Percentiles rank a stretch among this genome's conserved stretches.
phyloP scores from a whole-genome alignment of 768 basidiomycete species.

The Boletus speciosus region DNA sequence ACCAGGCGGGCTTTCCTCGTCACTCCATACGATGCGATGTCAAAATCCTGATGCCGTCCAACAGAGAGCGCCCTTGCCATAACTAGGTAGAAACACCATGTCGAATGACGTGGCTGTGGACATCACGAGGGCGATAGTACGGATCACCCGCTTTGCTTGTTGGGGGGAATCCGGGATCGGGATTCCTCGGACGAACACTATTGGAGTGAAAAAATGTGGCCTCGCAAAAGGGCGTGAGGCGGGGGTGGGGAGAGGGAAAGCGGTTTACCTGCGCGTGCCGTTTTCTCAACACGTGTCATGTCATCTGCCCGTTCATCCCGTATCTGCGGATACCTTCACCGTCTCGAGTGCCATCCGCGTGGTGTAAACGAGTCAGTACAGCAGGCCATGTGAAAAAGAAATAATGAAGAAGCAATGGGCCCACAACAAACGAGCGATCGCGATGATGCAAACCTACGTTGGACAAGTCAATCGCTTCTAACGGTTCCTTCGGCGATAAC shows the following conservation, averaged over 20 bases:
- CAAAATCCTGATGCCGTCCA: not conserved
- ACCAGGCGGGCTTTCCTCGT: not conserved
- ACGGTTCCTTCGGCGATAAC: slow-evolving; percentile 18
- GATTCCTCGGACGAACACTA: slow-evolving; percentile 11
- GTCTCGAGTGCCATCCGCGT: not conserved
- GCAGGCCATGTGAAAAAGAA: not conserved
- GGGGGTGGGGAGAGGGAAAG: too few relatives aligned
- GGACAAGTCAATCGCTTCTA: slow-evolving; percentile 17
- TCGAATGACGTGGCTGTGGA: slow-evolving; percentile 9
- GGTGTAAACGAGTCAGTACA: not conserved
- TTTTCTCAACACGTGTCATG: too few relatives aligned
- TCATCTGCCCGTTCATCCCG: too few relatives aligned
- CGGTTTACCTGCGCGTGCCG: too few relatives aligned
- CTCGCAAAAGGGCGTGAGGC: not conserved
- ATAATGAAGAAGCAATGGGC: slow-evolving; percentile 17
- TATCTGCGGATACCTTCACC: not conserved
- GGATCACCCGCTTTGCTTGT: slow-evolving; percentile 1
- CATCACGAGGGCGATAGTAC: slow-evolving; percentile 16
- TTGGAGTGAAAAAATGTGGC: not conserved
- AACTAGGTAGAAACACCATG: not conserved
- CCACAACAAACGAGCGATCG: slow-evolving; percentile 7
- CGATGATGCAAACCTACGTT: slow-evolving; percentile 1
- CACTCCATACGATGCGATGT: not conserved
- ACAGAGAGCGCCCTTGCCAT: not conserved
- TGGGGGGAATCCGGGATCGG: slow-evolving; percentile 10